Evolutionary conservation across 73 alveolate genomes (phyloP), one percentile per base, ranked within the genome.

Genomic region (Breviolum minutum): DNA sequence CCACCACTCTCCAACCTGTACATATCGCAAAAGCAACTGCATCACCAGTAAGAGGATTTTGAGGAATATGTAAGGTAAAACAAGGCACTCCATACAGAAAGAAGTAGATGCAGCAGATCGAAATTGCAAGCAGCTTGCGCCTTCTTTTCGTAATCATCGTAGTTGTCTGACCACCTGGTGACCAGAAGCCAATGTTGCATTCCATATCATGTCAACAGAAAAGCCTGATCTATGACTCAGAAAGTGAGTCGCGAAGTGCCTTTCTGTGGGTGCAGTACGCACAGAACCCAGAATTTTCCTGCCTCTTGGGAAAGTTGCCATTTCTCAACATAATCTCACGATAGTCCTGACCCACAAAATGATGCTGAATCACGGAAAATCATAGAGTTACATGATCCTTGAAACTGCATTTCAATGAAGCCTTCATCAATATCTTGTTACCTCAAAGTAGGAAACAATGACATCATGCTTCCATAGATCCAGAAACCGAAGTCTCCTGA

Each of bases 301-400:
- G 88, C 97, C 97, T 91, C 97, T 91, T 91, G 66, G 97, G 97
- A 77, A 91, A 91, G 62, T 77, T 91, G 77, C 97, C 97, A 20
- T 27, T 22, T 63, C 97, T n/a, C 77, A 91, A 64, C 97, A 91
- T 91, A 77, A 91, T 32, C 66, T 70, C 88, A 17, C 97, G 87
- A 30, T 91, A 91, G 0, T 91, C 97, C 97, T 91, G 74, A 24
- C 62, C 29, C 9, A 16, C 81, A 8, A 40, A 71, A 12, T 10
- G 29, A 26, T 8, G 26, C 81, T 20, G 81, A 40, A 40, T 40
- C 54, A 40, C 3, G 54, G 54, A 40, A 40, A 40, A 40, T 40
- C 54, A 40, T 40, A 2, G 54, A 40, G 54, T 40, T 40, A 40
- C 5, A 40, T 40, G 54, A 40, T 40, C 54, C 54, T 40, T 40